Evolutionary conservation across 225 moss, liverwort and hornwort genomes (phyloP), one percentile per base, ranked within the genome.

Genomic region (Lunularia cruciata): DNA sequence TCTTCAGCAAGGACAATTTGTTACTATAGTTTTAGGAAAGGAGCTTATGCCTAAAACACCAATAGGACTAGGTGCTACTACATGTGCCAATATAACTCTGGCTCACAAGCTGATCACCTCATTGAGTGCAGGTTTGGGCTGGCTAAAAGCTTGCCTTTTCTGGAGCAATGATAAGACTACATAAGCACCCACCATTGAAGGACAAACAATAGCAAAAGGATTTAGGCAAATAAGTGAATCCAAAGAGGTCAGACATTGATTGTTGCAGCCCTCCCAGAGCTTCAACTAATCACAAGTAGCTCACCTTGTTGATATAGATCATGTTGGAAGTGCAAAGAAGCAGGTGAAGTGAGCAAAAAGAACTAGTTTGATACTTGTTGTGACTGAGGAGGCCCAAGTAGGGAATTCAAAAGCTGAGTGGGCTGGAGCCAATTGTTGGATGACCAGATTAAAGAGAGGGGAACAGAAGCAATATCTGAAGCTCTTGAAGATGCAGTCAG

Each of bases 221-320:
- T 53, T 67, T 25, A 2, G 26, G 33, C 37, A 76, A 64, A 55
- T 76, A 81, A 71, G 76, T 74, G 72, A 47, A 73, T 53, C 60
- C 52, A 79, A 64, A 64, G 79, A 83, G 68, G 75, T 75, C 73
- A 68, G 35, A 18, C 78, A 64, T 63, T 72, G 30, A 73, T 63
- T 52, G 26, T 14, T 72, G 65, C 78, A 83, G 73, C 85, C 84
- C 16, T 85, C 89, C 59, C 83, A 86, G 47, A 93, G 90, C 73
- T 91, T 90, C 28, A 89, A 93, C 63, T 85, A 91, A 63, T 91
- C 93, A 40, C 96, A 93, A 75, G 57, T 93, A 37, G 93, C 86
- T 45, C 84, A 93, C 75, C 86, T 74, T 14, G 74, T 81, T 43
- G 88, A 77, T 14, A 14, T 52, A 8, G 84, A 76, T 32, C 74